Conservation (phyloP, 2,329 filamentous ascomycete genomes). For the Lachnellula occidentalis region DNA sequence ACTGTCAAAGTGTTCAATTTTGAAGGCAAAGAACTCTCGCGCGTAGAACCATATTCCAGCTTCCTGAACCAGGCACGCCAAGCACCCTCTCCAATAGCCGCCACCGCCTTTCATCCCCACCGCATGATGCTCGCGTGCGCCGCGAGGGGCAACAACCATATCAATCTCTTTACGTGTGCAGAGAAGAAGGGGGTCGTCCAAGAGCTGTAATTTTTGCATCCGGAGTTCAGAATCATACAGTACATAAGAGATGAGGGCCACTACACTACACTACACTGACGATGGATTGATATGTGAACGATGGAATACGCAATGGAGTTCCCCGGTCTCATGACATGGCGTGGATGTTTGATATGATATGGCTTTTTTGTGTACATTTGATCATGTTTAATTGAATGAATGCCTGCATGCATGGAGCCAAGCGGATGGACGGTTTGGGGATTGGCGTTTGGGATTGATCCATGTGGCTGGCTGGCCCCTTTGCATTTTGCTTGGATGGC, state of each 20-base stretch:
- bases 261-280: neutral
- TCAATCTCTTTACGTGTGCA: conserved; percentile 79
- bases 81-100: conserved; percentile 63
- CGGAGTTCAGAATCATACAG: neutral
- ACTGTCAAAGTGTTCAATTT: conserved; percentile 91
- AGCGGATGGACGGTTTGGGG: neutral
- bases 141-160: conserved; percentile 78
- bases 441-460: neutral
- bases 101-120: conserved; percentile 93
- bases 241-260: neutral
- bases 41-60: conserved; percentile 83
- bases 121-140: conserved; percentile 85
- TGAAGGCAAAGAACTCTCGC: conserved; percentile 71
- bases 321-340: neutral
- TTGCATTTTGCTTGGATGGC: neutral
- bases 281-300: neutral
- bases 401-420: neutral
- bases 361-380: too few relatives aligned
- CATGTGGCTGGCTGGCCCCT: neutral
- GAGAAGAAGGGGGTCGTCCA: conserved; percentile 33
- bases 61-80: conserved; percentile 78
- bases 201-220: neutral
- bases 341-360: neutral
- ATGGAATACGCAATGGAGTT: neutral
- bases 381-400: neutral